Base-by-base conservation (phyloP, 805 yeast genomes). In the Scheffersomyces coipomensis region DNA sequence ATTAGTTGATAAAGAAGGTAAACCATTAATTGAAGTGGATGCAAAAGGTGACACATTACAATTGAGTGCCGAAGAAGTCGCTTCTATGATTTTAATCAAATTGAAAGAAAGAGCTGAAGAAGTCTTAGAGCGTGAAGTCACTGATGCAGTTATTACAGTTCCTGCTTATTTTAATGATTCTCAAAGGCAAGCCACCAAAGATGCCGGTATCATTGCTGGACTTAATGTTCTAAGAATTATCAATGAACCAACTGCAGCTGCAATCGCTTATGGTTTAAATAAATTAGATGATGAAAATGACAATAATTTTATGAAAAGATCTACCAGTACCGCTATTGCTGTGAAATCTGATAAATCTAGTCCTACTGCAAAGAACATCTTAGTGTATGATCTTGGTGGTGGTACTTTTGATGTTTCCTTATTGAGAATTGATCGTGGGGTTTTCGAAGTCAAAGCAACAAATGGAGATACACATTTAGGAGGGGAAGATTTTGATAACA, bases 381-480 rank as follows among this genome's bases (percentile, higher is more conserved):
- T 89, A 59, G 95, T 89, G 41, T 89, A 87, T 66, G 97, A 89
- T 69, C 78, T 89, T 56, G 97, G 97, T 78, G 97, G 97, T 70
- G 97, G 97, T 77, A 89, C 97, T 51, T 89, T 88, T 52, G 96
- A 88, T 81, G 96, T 88, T 18, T 88, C 96, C 3, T 71, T 88
- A 38, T 77, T 88, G 59, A 79, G 93, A 30, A 88, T 88, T 61
- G 96, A 88, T 62, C 86, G 83, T 52, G 96, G 96, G 71, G 89
- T 88, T 44, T 88, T 88, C 60, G 96, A 88, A 73, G 96, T 88
- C 40, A 79, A 85, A 70, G 90, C 96, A 40, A 88, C 96, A 47
- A 88, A 95, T 46, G 96, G 96, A 84, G 96, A 88, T 66, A 88
- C 97, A 47, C 97, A 88, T 68, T 80, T 88, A 71, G 97, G 97